Base-by-base conservation (phyloP, 148 eudicot species). In the Nyssa sinensis region DNA sequence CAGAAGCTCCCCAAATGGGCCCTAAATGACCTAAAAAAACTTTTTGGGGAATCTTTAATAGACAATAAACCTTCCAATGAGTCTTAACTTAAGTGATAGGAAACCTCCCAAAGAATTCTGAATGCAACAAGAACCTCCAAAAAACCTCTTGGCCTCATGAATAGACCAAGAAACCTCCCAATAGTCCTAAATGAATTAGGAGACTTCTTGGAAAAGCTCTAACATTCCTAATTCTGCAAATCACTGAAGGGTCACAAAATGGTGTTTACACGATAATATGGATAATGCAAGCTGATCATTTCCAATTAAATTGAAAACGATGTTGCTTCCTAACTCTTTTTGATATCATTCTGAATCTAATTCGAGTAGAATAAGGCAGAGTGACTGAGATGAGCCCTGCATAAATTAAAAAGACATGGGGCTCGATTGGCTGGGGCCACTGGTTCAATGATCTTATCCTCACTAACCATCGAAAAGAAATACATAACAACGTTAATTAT, bases 201-300 rank as follows among this genome's bases (percentile, higher is more conserved):
- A n/a, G n/a, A n/a, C n/a, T 49, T 69, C 3, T 23, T 30, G 23
- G 29, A 51, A 70, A 17, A 86, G 33, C 24, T 47, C 49, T 73
- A 59, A 29, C 44, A 44, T 19, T 4, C 24, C 49, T 14, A 8
- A 19, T 63, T 62, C 14, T 62, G 68, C 39, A 24, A 24, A 49
- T 75, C 19, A 58, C 8, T 58, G 8, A 7, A n/a, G n/a, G n/a
- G n/a, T n/a, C n/a, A n/a, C n/a, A n/a, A n/a, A n/a, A n/a, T n/a
- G n/a, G n/a, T n/a, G n/a, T n/a, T n/a, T n/a, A n/a, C n/a, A n/a
- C n/a, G n/a, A n/a, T n/a, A n/a, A 35, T 71, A 25, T 25, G 37
- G 65, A 14, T 8, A 28, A 24, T 34, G 62, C 53, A 58, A 37
- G 14, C 16, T 24, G 21, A 58, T 25, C 11, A 14, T 17, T 25